Evolutionary conservation across 148 eudicot genomes (phyloP), one percentile per base, ranked within the genome.

Genomic region (Selenicereus undatus): DNA sequence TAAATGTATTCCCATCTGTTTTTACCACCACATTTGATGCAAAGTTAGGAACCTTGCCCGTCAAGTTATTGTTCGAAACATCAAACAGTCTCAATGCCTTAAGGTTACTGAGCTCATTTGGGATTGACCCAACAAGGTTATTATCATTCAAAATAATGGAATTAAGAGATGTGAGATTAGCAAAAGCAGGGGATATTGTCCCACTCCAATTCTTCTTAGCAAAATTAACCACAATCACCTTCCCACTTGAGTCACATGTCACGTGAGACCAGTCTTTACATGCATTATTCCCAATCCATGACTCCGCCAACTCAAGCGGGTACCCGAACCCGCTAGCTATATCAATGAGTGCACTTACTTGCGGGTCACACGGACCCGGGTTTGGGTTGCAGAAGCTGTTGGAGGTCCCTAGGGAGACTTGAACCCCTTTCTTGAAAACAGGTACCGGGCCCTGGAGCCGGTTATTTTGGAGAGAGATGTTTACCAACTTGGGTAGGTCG

Each of bases 251-350:
- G 29, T 86, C 85, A 82, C 90, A 88, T 42, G 85, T 86, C 11
- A 88, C 80, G 80, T 88, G 85, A 75, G n/a, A 78, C 90, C 90
- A 88, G 22, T 74, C 77, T 8, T 80, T 75, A 42, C 90, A 88
- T 50, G 88, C 82, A 80, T 88, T 45, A 71, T 88, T 88, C 14
- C 88, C 88, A 11, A 50, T 77, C 90, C 90, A 88, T 1, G 90
- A 83, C 30, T 78, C 54, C 13, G 85, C 82, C 51, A 88, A 70
- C 20, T 58, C 85, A 17, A 32, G 17, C 11, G 90, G 90, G 81
- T 84, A 88, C 22, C 85, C 85, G 20, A 88, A 74, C 3, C 50
- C 81, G 4, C 83, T 78, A 0, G 68, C 87, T 9, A 88, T 76
- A 35, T 26, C 81, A 56, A 88, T 81, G 50, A 88, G 75, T 0